Base-by-base conservation (phyloP, 1,284 basidiomycete species). In the Sphaerobolus stellatus region DNA sequence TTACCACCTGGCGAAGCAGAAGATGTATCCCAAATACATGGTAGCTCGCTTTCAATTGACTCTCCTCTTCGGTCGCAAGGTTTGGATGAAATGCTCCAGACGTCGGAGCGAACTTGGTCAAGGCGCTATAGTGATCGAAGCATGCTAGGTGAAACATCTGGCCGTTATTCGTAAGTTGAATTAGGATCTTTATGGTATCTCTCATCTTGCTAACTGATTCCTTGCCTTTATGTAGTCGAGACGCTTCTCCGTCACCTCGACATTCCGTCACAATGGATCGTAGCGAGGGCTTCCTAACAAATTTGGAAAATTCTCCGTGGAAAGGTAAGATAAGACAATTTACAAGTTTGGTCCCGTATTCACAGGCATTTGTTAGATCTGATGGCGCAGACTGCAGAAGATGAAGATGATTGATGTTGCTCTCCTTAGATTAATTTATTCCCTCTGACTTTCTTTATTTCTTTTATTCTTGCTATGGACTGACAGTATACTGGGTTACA, bases 61-160 rank as follows among this genome's bases (percentile, higher is more conserved):
- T 58, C 68, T 25, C 77, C 73, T 30, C 74, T 79, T n/a, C 75
- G 73, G 6, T 72, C 70, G 7, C 60, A 62, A 16, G 60, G 67
- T 33, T 74, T 73, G 58, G 68, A 77, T 8, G 82, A 84, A 52
- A 62, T 78, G 2, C 79, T 81, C 7, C 70, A 81, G 9, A 65
- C 70, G 5, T 62, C 75, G 38, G 81, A 82, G 38, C 66, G 70
- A 28, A 70, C 68, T 13, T 66, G 68, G 40, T 68, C 71, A n/a
- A 66, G 78, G 31, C 69, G 83, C 40, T 68, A 66, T 14, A 87
- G 84, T 61, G 83, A 86, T 55, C 69, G 79, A 54, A 85, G 82
- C 63, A 78, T 79, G 71, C 66, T 83, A 48, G 73, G 76, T 5
- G 83, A 86, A 55, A 68, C 78, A n/a, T 73, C 73, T 22, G 70